These are phyloP conservation scores for Mycena vulgaris DNA, from an alignment of 768 basidiomycete species.

Conservation along the genomic window DNA sequence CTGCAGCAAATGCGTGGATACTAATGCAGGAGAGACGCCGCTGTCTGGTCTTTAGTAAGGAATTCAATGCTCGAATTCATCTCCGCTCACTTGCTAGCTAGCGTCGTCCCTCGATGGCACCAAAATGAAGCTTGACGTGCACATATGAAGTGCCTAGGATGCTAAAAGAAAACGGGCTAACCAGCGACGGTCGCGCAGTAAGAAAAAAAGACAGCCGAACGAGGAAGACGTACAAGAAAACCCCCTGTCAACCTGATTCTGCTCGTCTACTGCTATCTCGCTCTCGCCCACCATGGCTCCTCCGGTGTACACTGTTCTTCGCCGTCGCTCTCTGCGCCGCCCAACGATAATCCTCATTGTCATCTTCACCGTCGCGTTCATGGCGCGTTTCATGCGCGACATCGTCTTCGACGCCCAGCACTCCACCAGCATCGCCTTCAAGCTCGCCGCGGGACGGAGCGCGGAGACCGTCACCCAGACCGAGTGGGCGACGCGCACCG, in stretches of 20 bases:
- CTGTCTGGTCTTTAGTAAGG: not conserved
- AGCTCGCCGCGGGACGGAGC: conserved; percentile 12
- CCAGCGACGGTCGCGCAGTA: not conserved
- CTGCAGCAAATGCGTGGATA: too few relatives aligned
- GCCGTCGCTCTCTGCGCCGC: conserved; percentile 39
- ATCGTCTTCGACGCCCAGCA: conserved; percentile 35
- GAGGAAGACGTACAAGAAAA: not conserved
- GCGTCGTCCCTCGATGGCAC: not conserved
- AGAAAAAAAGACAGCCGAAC: not conserved
- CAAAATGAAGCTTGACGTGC: not conserved
- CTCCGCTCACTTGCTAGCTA: not conserved
- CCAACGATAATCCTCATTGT: conserved; percentile 26
- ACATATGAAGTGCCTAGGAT: too few relatives aligned
- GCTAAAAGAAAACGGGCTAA: too few relatives aligned
- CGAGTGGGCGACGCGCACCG: conserved; percentile 24
- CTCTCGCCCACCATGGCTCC: conserved; percentile 21
- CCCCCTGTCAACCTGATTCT: not conserved
- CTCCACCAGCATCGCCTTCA: conserved; percentile 35
- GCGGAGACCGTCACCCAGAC: conserved; percentile 2
- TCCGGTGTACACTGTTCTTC: conserved; percentile 23
- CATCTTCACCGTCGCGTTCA: conserved; percentile 23
- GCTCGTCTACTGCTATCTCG: not conserved
- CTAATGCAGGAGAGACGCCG: not conserved
- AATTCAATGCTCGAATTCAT: not conserved
- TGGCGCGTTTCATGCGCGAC: conserved; percentile 32